These are phyloP conservation scores for Corymbia calophylla DNA, from an alignment of 441 rosid genomes.

Conservation along the genomic window DNA sequence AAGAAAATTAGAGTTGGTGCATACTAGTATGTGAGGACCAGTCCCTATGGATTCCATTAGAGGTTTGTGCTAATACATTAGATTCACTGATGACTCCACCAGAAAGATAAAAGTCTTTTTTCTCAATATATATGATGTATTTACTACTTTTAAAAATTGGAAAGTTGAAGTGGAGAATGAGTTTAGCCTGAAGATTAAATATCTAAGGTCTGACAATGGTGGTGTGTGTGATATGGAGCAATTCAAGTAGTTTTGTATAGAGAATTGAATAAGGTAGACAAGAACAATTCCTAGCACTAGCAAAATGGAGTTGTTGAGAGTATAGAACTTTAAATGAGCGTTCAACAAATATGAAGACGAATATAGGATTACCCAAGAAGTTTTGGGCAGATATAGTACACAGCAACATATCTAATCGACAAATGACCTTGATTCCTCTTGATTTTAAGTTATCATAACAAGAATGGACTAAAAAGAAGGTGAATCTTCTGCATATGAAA, in stretches of 20 bases:
- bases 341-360: not conserved
- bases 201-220: not conserved
- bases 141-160: not conserved
- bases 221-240: not conserved
- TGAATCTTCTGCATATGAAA: not conserved
- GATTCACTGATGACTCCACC: not conserved
- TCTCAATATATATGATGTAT: no score
- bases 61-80: not conserved
- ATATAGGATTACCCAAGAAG: not conserved
- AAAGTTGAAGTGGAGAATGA: not conserved
- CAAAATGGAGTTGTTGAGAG: not conserved
- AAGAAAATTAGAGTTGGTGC: not conserved
- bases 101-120: not conserved
- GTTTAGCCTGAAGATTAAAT: not conserved
- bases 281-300: not conserved
- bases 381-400: rapidly evolving
- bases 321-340: not conserved
- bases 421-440: not conserved
- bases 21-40: not conserved
- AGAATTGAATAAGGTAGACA: not conserved
- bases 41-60: not conserved
- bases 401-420: not conserved
- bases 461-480: not conserved
- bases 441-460: not conserved
- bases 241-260: not conserved